Conservation (phyloP, 1,284 basidiomycete genomes). For the Coriolopsis trogii region DNA sequence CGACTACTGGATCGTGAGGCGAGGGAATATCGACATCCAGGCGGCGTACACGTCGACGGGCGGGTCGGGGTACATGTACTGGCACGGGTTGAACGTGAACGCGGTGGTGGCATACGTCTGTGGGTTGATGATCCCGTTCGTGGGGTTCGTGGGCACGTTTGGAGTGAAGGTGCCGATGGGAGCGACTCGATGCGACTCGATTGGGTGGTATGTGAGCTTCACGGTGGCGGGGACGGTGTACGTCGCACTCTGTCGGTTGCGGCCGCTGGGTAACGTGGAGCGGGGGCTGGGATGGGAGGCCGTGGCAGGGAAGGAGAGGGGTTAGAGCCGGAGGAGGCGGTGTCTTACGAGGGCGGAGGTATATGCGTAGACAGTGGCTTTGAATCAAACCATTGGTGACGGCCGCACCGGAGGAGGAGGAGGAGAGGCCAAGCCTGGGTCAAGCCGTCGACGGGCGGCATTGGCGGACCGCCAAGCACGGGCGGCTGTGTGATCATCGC, state of each 20-base stretch:
- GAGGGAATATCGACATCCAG: slow-evolving; percentile 28
- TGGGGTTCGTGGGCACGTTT: slow-evolving; percentile 28
- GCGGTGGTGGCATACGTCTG: slow-evolving; percentile 28
- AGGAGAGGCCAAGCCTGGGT: no score
- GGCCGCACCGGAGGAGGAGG: no score
- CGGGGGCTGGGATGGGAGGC: no score
- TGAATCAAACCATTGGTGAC: no score
- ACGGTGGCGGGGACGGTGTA: slow-evolving; percentile 21
- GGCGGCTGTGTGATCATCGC: no score
- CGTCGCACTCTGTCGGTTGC: slow-evolving; percentile 18
- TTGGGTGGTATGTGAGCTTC: slow-evolving; percentile 27
- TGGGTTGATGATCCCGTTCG: slow-evolving; percentile 30
- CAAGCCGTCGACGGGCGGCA: no score
- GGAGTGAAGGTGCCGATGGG: slow-evolving; percentile 22
- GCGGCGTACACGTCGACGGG: slow-evolving; percentile 26
- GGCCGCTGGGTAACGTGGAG: slow-evolving; percentile 23
- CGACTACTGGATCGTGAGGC: slow-evolving; percentile 33
- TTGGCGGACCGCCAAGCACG: no score
- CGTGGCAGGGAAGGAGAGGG: no score
- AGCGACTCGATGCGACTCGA: slow-evolving; percentile 20
- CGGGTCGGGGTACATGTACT: slow-evolving; percentile 31
- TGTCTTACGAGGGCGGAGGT: no score
- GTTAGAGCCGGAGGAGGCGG: no score
- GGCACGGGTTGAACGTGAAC: slow-evolving; percentile 30
- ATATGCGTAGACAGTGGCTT: no score